A percentile compares a stretch with the other conserved stretches of the same genome.
Conservation (phyloP, 2,329 filamentous ascomycete genomes). For the Polytolypa hystricis region DNA sequence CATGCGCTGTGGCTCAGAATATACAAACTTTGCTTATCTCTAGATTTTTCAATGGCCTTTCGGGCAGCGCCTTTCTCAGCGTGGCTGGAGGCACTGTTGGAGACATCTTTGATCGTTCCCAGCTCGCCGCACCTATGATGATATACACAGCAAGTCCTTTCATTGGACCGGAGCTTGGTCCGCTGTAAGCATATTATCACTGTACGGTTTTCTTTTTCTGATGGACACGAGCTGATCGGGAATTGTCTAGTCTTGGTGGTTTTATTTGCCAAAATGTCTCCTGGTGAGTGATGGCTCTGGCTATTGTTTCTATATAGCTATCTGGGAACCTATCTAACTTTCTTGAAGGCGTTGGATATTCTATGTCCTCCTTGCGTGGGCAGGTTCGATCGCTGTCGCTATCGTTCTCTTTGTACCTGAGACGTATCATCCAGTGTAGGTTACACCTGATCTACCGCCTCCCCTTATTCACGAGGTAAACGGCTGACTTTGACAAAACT, state of each 20-base stretch:
- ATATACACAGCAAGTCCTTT: slow-evolving; percentile 57
- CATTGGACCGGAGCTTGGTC: slow-evolving; percentile 47
- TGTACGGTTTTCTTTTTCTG: not conserved
- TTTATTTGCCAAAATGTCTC: slow-evolving; percentile 67
- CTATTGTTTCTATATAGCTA: not conserved
- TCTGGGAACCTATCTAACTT: too few relatives aligned
- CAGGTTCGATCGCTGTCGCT: slow-evolving; percentile 49
- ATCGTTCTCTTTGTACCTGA: slow-evolving; percentile 70
- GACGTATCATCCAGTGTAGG: slow-evolving; percentile 58
- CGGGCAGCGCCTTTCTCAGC: slow-evolving; percentile 43
- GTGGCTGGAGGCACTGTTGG: slow-evolving; percentile 80
- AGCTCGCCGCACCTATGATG: slow-evolving; percentile 73
- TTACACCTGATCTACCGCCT: not conserved
- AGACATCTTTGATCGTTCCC: slow-evolving; percentile 58
- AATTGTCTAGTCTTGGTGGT: slow-evolving; percentile 48
- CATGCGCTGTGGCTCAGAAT: slow-evolving; percentile 69
- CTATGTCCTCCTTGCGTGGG: slow-evolving; percentile 77
- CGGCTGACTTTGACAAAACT: not conserved
- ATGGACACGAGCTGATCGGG: slow-evolving; percentile 2
- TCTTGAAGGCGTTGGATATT: slow-evolving; percentile 59
- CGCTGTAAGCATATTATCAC: slow-evolving; percentile 27
- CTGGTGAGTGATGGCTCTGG: slow-evolving; percentile 40
- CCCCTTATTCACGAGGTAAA: not conserved
- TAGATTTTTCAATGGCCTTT: slow-evolving; percentile 54
- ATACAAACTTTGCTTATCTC: slow-evolving; percentile 68